A percentile compares a stretch with the other conserved stretches of the same genome.
phyloP scores from a whole-genome alignment of 2,329 filamentous ascomycete genomes.

The Malbranchea zuffiana region DNA sequence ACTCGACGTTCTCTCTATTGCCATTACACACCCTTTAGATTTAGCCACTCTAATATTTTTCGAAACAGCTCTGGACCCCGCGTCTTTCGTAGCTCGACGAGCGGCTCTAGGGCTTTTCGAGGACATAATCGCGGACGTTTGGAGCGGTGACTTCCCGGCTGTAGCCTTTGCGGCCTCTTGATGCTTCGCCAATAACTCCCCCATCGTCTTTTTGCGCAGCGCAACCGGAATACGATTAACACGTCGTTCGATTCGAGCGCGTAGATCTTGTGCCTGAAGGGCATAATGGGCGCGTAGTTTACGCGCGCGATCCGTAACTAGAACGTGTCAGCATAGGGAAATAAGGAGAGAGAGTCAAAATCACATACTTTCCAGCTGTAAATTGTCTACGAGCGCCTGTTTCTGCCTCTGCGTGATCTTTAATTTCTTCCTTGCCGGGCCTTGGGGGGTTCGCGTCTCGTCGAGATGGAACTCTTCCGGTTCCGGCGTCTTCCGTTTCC shows the following conservation, averaged over 20 bases:
- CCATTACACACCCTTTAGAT: constrained; percentile 7
- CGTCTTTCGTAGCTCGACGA: constrained; percentile 23
- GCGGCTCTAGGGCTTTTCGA: constrained; percentile 23
- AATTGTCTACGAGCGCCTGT: constrained; percentile 75
- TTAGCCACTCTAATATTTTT: constrained; percentile 18
- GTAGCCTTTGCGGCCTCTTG: constrained; percentile 21
- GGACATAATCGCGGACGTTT: constrained; percentile 22
- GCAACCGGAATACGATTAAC: constrained; percentile 80
- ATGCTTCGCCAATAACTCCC: constrained; percentile 58
- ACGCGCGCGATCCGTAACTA: constrained; percentile 78
- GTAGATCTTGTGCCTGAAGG: constrained; percentile 73
- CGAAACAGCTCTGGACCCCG: constrained; percentile 20
- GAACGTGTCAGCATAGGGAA: constrained; percentile 16
- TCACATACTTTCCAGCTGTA: constrained; percentile 74
- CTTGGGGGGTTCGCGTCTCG: constrained; percentile 33
- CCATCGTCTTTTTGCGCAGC: constrained; percentile 69
- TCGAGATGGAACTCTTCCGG: constrained; percentile 29
- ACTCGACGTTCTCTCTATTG: not conserved
- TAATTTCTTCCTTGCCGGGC: constrained; percentile 52
- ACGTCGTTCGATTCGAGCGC: constrained; percentile 80
- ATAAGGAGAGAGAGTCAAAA: not conserved
- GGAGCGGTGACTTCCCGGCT: constrained; percentile 38
- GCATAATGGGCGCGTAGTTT: constrained; percentile 82
- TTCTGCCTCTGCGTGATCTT: constrained; percentile 63
- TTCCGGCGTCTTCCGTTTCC: constrained; percentile 33